Conservation (phyloP, 202 grass and related monocot genomes). For the Brachypodium distachyon region DNA sequence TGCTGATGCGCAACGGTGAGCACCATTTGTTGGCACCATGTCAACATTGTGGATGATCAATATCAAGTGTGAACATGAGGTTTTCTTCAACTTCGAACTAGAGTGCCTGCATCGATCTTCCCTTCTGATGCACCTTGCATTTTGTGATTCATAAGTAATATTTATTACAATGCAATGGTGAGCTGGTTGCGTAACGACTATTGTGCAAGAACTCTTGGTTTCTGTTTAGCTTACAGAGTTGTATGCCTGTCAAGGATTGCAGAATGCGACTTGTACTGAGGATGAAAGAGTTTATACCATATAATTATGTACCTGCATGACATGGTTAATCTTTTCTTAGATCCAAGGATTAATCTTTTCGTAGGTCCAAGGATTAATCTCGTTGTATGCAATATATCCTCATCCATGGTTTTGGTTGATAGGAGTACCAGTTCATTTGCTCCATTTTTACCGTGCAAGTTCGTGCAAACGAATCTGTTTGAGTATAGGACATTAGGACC, state of each 20-base stretch:
- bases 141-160: not conserved
- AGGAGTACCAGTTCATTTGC: too few species aligned
- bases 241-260: not conserved
- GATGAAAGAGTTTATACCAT: not conserved
- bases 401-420: too few species aligned
- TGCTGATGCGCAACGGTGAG: slow-evolving; percentile 2
- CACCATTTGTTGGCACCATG: not conserved
- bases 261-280: slow-evolving; percentile 11
- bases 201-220: not conserved
- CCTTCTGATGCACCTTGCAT: not conserved
- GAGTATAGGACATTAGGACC: too few species aligned
- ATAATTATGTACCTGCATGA: not conserved
- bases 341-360: not conserved
- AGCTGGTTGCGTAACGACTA: not conserved
- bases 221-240: slow-evolving; percentile 12
- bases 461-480: too few species aligned
- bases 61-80: not conserved
- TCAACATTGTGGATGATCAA: not conserved
- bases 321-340: not conserved
- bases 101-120: not conserved
- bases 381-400: not conserved
- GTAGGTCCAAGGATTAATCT: not conserved
- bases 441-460: not conserved
- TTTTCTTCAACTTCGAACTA: not conserved
- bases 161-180: not conserved